Percentiles rank a stretch among this genome's conserved stretches.
Conservation (phyloP, 352 stramenopile species). For the Phytopythium oedochilum region DNA sequence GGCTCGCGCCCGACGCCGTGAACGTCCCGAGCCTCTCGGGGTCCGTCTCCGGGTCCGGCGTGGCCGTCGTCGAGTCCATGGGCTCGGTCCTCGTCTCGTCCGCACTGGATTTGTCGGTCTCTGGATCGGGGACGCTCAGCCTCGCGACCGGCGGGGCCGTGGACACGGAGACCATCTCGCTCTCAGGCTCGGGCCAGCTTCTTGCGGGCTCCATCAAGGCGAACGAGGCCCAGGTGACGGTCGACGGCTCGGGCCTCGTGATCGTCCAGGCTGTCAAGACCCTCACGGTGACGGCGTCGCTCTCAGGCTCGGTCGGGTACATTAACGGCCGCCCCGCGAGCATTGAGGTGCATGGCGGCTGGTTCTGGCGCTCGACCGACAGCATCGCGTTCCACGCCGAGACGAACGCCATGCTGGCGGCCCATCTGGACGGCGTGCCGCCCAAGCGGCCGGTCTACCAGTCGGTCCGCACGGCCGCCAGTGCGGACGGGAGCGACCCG, state of each 20-base stretch:
- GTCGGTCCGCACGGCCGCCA: conserved; percentile 19
- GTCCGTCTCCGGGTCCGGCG: conserved; percentile 23
- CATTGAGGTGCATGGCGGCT: conserved; percentile 48
- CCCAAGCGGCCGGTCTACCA: conserved; percentile 24
- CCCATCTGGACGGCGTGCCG: conserved; percentile 18
- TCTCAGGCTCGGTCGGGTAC: conserved; percentile 50
- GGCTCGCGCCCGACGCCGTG: conserved; percentile 23
- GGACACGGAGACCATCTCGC: conserved; percentile 38
- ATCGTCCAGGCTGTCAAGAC: conserved; percentile 44
- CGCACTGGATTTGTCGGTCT: conserved; percentile 21
- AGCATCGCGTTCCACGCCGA: conserved; percentile 33
- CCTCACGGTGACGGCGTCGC: conserved; percentile 40
- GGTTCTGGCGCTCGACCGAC: conserved; percentile 39
- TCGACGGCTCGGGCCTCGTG: conserved; percentile 40
- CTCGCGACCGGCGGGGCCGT: conserved; percentile 31
- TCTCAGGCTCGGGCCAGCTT: conserved; percentile 44
- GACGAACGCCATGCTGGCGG: conserved; percentile 33
- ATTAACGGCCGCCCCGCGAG: conserved; percentile 29
- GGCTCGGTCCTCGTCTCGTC: conserved; percentile 14
- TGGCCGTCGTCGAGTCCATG: conserved; percentile 30
- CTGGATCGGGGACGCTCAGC: conserved; percentile 37
- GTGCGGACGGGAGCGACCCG: conserved; percentile 24
- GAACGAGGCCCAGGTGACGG: conserved; percentile 26
- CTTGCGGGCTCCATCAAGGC: conserved; percentile 42
- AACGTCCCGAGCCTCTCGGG: conserved; percentile 18